Base-by-base conservation (phyloP, 768 basidiomycete species). In the Auricularia auricula-judae region DNA sequence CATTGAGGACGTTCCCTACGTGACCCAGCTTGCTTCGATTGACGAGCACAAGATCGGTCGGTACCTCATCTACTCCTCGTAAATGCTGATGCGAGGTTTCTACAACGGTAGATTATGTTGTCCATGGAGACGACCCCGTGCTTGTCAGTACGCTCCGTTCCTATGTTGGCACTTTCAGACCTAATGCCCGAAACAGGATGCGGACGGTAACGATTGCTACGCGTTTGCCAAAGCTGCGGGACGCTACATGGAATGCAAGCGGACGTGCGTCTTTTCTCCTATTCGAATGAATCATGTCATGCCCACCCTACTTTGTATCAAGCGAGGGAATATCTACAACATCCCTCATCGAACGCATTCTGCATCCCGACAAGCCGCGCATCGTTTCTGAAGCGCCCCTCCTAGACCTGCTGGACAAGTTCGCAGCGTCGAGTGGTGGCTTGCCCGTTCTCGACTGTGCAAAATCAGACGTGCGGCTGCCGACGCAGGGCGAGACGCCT, bases 81-180 rank as follows among this genome's bases (percentile, higher is more conserved):
- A 10, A 10, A n/a, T 7, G 47, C 42, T 35, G 34, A 39, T 16
- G 36, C 35, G 56, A n/a, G 10, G 54, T 43, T 29, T 54, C 33
- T 47, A n/a, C 61, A 18, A 63, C 23, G 18, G 4, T 53, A 67
- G 67, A 68, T 63, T 68, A 53, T 59, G 65, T 68, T 10, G 67
- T 68, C 10, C 67, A 68, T 54, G 67, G 67, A 4, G 67, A 68
- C 54, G 67, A 68, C 47, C 36, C 59, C 21, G 67, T 66, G 36
- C 34, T 64, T 5, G 67, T 67, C 33, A 33, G 66, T 53, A 14
- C 39, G 12, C 29, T 29, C 29, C 39, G 12, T 42, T 42, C 14
- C 42, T 39, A 23, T 23, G 36, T 29, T 16, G 61, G 42, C 33
- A 44, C 10, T n/a, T 47, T 18, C 21, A 4, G 29, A 10, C 2